These are phyloP conservation scores for Nemania sp. DNA, from an alignment of 2,329 filamentous ascomycete genomes.

Conservation along the genomic window DNA sequence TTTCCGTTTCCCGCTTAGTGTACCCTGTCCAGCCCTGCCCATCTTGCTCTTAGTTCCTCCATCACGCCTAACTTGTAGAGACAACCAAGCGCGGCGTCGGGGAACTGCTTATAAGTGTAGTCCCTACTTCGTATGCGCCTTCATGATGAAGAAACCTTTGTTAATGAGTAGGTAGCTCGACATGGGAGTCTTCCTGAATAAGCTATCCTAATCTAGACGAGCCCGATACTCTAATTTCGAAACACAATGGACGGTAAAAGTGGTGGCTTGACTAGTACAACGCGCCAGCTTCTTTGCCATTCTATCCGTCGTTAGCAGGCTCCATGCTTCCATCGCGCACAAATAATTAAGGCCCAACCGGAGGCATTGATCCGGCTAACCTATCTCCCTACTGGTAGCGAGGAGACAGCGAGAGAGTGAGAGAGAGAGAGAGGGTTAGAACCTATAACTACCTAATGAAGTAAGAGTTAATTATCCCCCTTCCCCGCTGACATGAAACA, in stretches of 20 bases:
- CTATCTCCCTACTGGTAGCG: neutral
- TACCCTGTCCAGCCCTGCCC: constrained; percentile 12
- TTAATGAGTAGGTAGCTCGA: too few species aligned
- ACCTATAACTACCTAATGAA: neutral
- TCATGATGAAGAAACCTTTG: neutral
- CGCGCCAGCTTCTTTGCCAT: neutral
- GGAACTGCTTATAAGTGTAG: neutral
- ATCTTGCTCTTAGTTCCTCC: too few species aligned
- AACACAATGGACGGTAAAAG: neutral
- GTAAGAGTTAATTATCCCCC: neutral
- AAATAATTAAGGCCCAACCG: constrained; percentile 7
- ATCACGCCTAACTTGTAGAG: too few species aligned
- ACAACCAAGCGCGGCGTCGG: neutral
- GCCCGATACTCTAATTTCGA: neutral
- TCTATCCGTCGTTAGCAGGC: constrained; percentile 6
- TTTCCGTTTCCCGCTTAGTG: neutral
- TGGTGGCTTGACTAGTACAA: constrained; percentile 14
- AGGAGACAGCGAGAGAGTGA: too few species aligned
- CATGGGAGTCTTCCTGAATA: too few species aligned
- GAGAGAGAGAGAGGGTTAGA: too few species aligned
- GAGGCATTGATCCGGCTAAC: constrained; percentile 20
- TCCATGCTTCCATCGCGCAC: neutral
- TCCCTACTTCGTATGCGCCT: too few species aligned
- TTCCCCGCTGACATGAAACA: constrained; percentile 25
- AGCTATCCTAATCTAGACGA: too few species aligned